Base-by-base conservation (phyloP, 1,139 yeast genomes). In the Meyerozyma guilliermondii region DNA sequence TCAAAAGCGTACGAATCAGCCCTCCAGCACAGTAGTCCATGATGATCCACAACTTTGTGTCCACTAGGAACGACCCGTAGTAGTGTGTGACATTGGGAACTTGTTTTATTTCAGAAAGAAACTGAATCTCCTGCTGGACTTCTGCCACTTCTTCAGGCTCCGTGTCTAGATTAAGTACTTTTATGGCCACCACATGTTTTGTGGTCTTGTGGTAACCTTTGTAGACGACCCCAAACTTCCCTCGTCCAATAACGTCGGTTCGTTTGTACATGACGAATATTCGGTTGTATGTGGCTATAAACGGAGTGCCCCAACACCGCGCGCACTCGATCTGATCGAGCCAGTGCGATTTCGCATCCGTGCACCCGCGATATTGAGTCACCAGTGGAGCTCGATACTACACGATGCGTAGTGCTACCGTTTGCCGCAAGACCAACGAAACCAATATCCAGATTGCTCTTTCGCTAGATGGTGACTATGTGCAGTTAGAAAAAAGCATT, bases 11-110 rank as follows among this genome's bases (percentile, higher is more conserved):
- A 43, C 98, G 71, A 39, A 94, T 79, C 0, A 96, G 87, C 0
- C 99, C 99, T 11, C 98, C 99, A 1, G 96, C 95, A 63, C 98
- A 92, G 58, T 87, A 80, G 59, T 94, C 98, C 98, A 94, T 94
- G 44, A 94, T 81, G 59, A 94, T 91, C 98, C 99, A 94, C 30
- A 94, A 69, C 56, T 87, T 84, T 8, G 97, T 86, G 39, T 92
- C 97, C 48, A 82, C 79, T 35, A 94, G 64, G 50, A 85, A 86
- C 0, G 95, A 84, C 1, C 97, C 98, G 59, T 86, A 87, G 64
- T 94, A 94, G 51, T 85, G 91, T 3, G 96, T 89, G 40, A 94
- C 89, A 53, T 94, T 94, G 23, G 96, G 96, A 3, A 85, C 84
- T 45, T 80, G 81, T 51, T 87, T 86, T 50, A 94, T 69, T 52